phyloP scores from a whole-genome alignment of 495 filamentous ascomycete species.

The Penicillium angulare region DNA sequence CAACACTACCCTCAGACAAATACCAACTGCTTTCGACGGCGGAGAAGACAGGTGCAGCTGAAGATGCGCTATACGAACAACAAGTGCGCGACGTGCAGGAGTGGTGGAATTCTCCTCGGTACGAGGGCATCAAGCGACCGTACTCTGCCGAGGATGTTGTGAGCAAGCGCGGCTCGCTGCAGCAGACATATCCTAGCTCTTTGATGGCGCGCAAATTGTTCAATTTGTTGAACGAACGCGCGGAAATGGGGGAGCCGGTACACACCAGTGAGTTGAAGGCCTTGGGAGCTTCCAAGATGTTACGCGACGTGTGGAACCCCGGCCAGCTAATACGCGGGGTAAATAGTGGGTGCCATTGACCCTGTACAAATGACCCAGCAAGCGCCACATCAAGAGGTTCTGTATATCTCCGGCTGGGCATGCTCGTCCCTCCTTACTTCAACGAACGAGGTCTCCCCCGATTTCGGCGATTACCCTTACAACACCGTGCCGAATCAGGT shows the following conservation, averaged over 20 bases:
- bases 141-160: slow-evolving; percentile 90
- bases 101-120: slow-evolving; percentile 86
- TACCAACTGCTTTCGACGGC: slow-evolving; percentile 76
- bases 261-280: slow-evolving; percentile 86
- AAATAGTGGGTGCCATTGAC: slow-evolving; percentile 90
- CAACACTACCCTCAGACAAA: slow-evolving; percentile 61
- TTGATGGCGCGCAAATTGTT: slow-evolving; percentile 94
- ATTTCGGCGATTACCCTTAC: slow-evolving; percentile 98
- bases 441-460: slow-evolving; percentile 94
- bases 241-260: slow-evolving; percentile 76
- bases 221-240: slow-evolving; percentile 75
- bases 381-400: slow-evolving; percentile 89
- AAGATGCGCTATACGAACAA: slow-evolving; percentile 76
- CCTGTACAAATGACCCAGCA: slow-evolving; percentile 99
- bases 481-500: slow-evolving; percentile 99
- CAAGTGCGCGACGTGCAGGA: slow-evolving; percentile 78
- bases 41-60: slow-evolving; percentile 70
- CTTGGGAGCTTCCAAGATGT: background rate
- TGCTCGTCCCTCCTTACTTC: slow-evolving; percentile 89
- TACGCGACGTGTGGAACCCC: background rate
- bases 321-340: slow-evolving; percentile 1
- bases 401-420: slow-evolving; percentile 96
- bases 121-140: slow-evolving; percentile 83
- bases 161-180: slow-evolving; percentile 82
- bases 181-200: slow-evolving; percentile 86